Evolutionary conservation across 2,329 filamentous ascomycete species (phyloP).

Genomic region (Pseudogymnoascus sp.): DNA sequence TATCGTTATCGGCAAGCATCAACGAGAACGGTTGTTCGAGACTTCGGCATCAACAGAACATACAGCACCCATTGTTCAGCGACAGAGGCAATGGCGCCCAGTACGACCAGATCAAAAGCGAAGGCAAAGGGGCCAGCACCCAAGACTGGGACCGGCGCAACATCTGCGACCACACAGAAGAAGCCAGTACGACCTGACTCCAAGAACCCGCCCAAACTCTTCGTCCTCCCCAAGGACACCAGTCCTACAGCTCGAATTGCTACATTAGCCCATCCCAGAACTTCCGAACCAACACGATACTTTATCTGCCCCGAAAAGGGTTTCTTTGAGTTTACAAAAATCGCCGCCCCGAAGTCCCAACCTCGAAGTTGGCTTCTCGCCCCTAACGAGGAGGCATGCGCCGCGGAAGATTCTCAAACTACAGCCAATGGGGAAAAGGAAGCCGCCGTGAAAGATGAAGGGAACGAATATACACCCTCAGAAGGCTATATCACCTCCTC

Average conservation of each 20-base stretch:
- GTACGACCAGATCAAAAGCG: conserved; percentile 6
- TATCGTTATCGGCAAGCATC: neutral
- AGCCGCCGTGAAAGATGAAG: conserved; percentile 18
- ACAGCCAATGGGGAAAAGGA: conserved; percentile 8
- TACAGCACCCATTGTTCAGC: neutral
- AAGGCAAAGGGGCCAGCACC: conserved; percentile 9
- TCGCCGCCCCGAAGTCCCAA: conserved; percentile 42
- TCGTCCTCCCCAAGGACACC: conserved; percentile 51
- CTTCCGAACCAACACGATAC: conserved; percentile 46
- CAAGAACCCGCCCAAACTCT: conserved; percentile 43
- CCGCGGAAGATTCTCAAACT: conserved; percentile 7
- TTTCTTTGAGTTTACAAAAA: conserved; percentile 56
- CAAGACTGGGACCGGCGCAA: conserved; percentile 17
- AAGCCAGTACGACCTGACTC: conserved; percentile 24
- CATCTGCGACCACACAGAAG: conserved; percentile 24
- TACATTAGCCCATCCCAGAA: conserved; percentile 51
- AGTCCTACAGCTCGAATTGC: conserved; percentile 48
- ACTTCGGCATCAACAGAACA: conserved; percentile 2
- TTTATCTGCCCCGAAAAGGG: conserved; percentile 53
- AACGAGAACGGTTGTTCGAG: neutral
- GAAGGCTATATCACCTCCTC: conserved; percentile 51
- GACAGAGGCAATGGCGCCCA: conserved; percentile 9
- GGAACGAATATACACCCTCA: conserved; percentile 11
- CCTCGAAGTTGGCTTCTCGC: conserved; percentile 55
- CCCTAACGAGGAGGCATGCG: conserved; percentile 17